A percentile compares a stretch with the other conserved stretches of the same genome.
Evolutionary conservation across 1,284 basidiomycete genomes (phyloP).

Genomic region (Hemileia vastatrix): DNA sequence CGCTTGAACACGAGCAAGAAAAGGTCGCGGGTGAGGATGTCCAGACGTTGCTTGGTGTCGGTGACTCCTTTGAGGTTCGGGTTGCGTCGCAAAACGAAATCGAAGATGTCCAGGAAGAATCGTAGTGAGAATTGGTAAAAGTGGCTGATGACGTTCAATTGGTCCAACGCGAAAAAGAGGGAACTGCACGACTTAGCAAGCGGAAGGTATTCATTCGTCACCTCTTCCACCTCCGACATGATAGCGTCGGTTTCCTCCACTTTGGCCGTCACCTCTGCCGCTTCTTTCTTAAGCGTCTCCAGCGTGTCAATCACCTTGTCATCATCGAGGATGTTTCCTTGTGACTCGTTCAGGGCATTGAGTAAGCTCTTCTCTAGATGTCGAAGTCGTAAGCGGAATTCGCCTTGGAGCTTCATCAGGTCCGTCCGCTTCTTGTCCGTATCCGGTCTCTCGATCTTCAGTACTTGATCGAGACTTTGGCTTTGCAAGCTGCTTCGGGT

Average conservation of each 20-base stretch:
- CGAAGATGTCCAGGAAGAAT: slow-evolving; percentile 98
- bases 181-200: slow-evolving; percentile 92
- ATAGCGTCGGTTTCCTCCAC: slow-evolving; percentile 92
- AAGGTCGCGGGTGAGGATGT: slow-evolving; percentile 77
- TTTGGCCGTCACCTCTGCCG: slow-evolving; percentile 89
- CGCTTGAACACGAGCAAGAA: slow-evolving; percentile 82
- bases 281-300: slow-evolving; percentile 55
- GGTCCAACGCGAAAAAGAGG: slow-evolving; percentile 93
- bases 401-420: slow-evolving; percentile 95
- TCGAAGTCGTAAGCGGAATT: slow-evolving; percentile 84
- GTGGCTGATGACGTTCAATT: slow-evolving; percentile 84
- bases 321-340: slow-evolving; percentile 93
- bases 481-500: slow-evolving; percentile 95
- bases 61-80: slow-evolving; percentile 70
- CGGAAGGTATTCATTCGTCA: slow-evolving; percentile 86
- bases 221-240: slow-evolving; percentile 91
- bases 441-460: slow-evolving; percentile 91
- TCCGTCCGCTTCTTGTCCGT: slow-evolving; percentile 92
- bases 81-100: slow-evolving; percentile 82
- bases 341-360: slow-evolving; percentile 90
- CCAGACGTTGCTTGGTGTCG: slow-evolving; percentile 63
- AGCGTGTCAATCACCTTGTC: too few species aligned
- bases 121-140: slow-evolving; percentile 98
- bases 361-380: slow-evolving; percentile 86
- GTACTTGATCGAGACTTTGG: slow-evolving; percentile 90